Conservation (phyloP, 495 filamentous ascomycete genomes). For the Echria macrotheca region DNA sequence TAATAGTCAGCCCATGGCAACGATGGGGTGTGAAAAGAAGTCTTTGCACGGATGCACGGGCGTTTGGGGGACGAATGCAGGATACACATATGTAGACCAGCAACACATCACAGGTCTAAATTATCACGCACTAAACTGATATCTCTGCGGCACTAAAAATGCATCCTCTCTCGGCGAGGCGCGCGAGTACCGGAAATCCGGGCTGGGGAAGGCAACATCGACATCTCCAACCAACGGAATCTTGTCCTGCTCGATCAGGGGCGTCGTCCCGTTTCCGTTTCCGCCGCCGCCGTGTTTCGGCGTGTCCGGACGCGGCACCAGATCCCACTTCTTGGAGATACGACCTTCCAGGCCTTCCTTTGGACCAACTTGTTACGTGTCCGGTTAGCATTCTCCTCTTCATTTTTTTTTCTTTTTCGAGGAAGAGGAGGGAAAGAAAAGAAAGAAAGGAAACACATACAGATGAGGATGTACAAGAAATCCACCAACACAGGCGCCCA, state of each 20-base stretch:
- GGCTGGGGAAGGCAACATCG: background rate
- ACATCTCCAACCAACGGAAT: background rate
- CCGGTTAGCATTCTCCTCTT: background rate
- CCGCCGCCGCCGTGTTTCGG: background rate
- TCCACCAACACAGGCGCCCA: conserved; percentile 3
- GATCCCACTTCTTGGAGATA: conserved; percentile 3
- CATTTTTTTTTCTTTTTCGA: too few species aligned
- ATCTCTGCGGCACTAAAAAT: background rate
- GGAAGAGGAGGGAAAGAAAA: background rate
- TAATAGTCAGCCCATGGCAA: too few species aligned
- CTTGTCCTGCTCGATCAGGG: background rate
- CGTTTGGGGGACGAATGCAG: too few species aligned
- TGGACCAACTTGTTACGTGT: background rate
- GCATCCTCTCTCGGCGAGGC: conserved; percentile 2
- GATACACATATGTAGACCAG: too few species aligned
- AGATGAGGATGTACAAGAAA: conserved; percentile 2
- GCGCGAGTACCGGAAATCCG: background rate
- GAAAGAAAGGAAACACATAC: background rate
- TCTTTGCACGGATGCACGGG: too few species aligned
- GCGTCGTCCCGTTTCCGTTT: background rate
- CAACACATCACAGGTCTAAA: too few species aligned
- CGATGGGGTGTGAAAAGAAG: too few species aligned
- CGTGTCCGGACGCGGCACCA: too few species aligned
- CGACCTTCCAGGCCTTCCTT: conserved; percentile 1
- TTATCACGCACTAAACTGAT: too few species aligned